Conservation (phyloP, 345 rosid species). For the Arabidopsis arenosa region DNA sequence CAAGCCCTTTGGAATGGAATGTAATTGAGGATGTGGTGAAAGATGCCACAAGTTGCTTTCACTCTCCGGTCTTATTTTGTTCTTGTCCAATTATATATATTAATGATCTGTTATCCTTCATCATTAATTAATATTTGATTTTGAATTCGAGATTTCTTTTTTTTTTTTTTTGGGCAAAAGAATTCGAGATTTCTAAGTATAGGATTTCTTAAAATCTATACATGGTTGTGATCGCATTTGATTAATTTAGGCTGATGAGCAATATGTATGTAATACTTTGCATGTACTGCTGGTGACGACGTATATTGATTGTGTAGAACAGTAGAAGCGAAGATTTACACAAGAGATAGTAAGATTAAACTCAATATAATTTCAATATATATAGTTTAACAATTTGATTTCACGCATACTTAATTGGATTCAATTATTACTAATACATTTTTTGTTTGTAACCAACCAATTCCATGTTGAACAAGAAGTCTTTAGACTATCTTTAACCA, state of each 20-base stretch:
- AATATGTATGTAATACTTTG: background rate
- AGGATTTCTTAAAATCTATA: no score
- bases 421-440: background rate
- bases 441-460: background rate
- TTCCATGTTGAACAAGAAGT: background rate
- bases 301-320: background rate
- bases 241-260: background rate
- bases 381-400: background rate
- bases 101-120: no score
- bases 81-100: background rate
- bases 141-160: background rate
- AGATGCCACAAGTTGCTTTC: conserved; percentile 22
- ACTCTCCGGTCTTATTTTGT: background rate
- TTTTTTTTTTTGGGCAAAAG: no score
- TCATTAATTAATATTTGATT: background rate
- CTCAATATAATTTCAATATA: background rate
- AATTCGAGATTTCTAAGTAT: no score
- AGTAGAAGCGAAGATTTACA: background rate
- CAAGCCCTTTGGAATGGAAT: conserved; percentile 27
- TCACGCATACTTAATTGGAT: background rate
- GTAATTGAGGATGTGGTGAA: conserved; percentile 26
- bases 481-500: background rate
- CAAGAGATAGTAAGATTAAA: background rate
- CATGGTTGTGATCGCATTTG: background rate
- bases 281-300: background rate